phyloP scores from a whole-genome alignment of 352 stramenopile species.

The Halophytophthora polymorphica region DNA sequence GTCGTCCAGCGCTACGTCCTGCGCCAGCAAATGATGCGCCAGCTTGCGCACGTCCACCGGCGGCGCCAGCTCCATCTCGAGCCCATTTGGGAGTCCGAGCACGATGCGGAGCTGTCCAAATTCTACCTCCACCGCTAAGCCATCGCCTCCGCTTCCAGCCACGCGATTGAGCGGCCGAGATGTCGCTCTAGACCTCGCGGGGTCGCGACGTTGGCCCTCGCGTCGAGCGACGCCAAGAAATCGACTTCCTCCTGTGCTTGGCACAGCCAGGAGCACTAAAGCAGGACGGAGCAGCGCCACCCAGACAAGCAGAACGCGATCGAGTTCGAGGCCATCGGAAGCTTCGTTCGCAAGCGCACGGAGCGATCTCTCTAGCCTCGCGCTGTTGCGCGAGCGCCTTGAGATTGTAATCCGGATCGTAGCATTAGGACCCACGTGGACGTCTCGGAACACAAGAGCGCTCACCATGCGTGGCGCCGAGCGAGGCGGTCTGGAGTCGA shows the following conservation, averaged over 20 bases:
- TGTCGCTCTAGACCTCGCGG: no score
- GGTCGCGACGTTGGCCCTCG: no score
- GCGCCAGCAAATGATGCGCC: conserved; percentile 28
- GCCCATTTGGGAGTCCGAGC: conserved; percentile 37
- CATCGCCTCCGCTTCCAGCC: no score
- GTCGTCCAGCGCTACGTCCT: conserved; percentile 51
- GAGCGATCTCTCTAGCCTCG: conserved; percentile 1
- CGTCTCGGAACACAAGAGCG: no score
- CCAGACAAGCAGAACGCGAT: conserved; percentile 4
- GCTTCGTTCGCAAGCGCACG: conserved; percentile 6
- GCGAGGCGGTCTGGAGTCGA: no score
- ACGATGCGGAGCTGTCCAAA: conserved; percentile 19
- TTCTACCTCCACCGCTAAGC: conserved; percentile 17
- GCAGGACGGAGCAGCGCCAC: neutral
- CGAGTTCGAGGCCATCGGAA: conserved; percentile 30
- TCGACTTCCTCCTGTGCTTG: no score
- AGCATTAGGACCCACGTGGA: no score
- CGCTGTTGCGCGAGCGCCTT: neutral
- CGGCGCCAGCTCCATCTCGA: conserved; percentile 41
- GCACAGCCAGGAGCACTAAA: no score
- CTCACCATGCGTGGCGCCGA: no score
- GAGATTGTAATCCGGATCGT: no score
- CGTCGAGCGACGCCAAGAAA: no score
- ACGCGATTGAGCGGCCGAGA: no score
- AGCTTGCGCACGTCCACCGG: conserved; percentile 35